phyloP scores from a whole-genome alignment of 805 yeast genomes.

The Debaryomyces prosopidis region DNA sequence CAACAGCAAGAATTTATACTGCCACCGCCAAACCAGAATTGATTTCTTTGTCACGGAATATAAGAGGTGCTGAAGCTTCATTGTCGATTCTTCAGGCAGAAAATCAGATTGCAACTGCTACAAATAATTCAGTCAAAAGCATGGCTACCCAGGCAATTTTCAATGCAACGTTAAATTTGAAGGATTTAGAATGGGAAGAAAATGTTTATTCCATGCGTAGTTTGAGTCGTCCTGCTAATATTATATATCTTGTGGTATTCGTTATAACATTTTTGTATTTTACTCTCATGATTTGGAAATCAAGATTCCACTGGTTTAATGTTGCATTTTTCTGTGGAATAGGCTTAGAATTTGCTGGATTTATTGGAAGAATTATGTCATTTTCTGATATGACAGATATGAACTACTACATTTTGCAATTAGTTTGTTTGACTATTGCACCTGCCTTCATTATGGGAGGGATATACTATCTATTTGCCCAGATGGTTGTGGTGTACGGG shows the following conservation, averaged over 20 bases:
- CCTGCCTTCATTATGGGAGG: conserved; percentile 48
- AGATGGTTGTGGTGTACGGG: conserved; percentile 39
- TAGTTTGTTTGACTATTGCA: conserved; percentile 36
- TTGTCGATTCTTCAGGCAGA: conserved; percentile 35
- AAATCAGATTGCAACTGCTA: conserved; percentile 40
- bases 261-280: conserved; percentile 22
- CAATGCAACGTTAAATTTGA: conserved; percentile 32
- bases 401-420: conserved; percentile 30
- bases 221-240: conserved; percentile 31
- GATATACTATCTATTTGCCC: conserved; percentile 41
- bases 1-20: conserved; percentile 17
- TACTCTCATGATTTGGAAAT: conserved; percentile 26
- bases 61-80: conserved; percentile 39
- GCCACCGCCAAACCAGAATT: conserved; percentile 20
- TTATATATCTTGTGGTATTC: conserved; percentile 30
- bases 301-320: conserved; percentile 42
- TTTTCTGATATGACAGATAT: conserved; percentile 21
- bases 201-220: conserved; percentile 23
- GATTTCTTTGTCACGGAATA: conserved; percentile 19
- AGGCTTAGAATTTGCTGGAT: conserved; percentile 37
- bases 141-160: conserved; percentile 34
- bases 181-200: conserved; percentile 26
- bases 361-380: conserved; percentile 36
- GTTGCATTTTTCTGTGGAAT: conserved; percentile 37
- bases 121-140: conserved; percentile 23